Percentiles rank a stretch among this genome's conserved stretches.
phyloP scores from a whole-genome alignment of 805 yeast species.

The Barnettozyma pratensis region DNA sequence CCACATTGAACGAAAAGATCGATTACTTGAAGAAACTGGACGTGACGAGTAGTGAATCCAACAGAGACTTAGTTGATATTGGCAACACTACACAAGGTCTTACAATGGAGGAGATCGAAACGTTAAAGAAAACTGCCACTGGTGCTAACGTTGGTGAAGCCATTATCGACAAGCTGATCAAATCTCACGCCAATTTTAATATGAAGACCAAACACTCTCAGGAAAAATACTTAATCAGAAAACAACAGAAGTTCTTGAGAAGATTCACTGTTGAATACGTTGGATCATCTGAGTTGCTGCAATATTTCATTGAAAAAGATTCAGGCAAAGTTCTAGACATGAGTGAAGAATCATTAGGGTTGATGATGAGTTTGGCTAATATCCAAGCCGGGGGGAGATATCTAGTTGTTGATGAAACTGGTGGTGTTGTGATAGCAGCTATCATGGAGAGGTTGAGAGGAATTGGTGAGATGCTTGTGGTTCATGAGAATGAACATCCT shows the following conservation, averaged over 20 bases:
- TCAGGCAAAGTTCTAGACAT: constrained; percentile 64
- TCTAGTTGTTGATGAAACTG: constrained; percentile 88
- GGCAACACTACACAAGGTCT: constrained; percentile 71
- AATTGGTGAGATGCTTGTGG: constrained; percentile 60
- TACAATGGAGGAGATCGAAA: constrained; percentile 76
- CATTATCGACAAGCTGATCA: constrained; percentile 76
- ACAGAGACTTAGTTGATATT: constrained; percentile 61
- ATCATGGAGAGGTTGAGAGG: constrained; percentile 85
- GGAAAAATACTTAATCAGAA: constrained; percentile 85
- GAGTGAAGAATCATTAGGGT: constrained; percentile 79
- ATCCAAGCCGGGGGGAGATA: constrained; percentile 88
- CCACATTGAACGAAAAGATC: constrained; percentile 22
- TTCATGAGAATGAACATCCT: constrained; percentile 93
- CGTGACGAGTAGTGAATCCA: constrained; percentile 46
- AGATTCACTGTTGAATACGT: constrained; percentile 78
- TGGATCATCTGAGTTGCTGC: constrained; percentile 64
- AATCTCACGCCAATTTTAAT: constrained; percentile 80
- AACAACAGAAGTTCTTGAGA: constrained; percentile 85
- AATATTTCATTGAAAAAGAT: constrained; percentile 70
- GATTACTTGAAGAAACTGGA: constrained; percentile 27
- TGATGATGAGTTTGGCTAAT: constrained; percentile 72
- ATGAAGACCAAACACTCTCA: constrained; percentile 87
- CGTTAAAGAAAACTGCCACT: constrained; percentile 65
- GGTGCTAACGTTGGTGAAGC: constrained; percentile 60
- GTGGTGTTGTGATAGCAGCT: constrained; percentile 82